A percentile compares a stretch with the other conserved stretches of the same genome.
Conservation (phyloP, 225 moss, liverwort and hornwort genomes). For the Marchantia paleacea region DNA sequence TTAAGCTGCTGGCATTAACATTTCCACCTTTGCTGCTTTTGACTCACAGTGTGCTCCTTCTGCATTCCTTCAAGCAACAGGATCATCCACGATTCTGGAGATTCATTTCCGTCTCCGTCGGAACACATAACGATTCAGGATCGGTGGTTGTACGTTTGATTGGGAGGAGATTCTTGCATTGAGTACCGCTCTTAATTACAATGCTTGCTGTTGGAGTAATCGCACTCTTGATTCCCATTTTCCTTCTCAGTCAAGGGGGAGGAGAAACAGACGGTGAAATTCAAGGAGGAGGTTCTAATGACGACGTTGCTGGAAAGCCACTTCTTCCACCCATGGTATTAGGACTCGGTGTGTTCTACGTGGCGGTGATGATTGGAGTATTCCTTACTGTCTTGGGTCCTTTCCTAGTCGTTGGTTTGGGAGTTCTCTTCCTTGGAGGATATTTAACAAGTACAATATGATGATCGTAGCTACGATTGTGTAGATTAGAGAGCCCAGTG, state of each 20-base stretch:
- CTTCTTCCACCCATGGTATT: neutral
- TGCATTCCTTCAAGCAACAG: neutral
- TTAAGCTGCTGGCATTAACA: neutral
- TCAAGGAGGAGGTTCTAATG: neutral
- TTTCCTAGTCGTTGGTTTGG: neutral
- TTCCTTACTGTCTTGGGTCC: neutral
- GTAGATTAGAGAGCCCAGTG: too few relatives aligned
- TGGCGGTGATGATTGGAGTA: constrained; percentile 1
- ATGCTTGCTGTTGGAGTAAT: neutral
- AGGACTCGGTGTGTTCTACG: neutral
- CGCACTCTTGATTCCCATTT: neutral
- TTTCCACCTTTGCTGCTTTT: neutral
- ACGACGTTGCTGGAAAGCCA: neutral
- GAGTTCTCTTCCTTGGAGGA: constrained; percentile 6
- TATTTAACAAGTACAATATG: neutral
- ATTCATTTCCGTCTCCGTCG: neutral
- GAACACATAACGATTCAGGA: neutral
- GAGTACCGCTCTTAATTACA: neutral
- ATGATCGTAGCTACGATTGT: neutral
- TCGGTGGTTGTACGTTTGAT: neutral
- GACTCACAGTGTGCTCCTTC: neutral
- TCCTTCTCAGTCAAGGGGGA: constrained; percentile 1
- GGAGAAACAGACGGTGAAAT: neutral
- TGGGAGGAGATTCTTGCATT: neutral
- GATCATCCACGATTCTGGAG: neutral